Conservation (phyloP, 2,329 filamentous ascomycete genomes). For the Neonectria neomacrospora region DNA sequence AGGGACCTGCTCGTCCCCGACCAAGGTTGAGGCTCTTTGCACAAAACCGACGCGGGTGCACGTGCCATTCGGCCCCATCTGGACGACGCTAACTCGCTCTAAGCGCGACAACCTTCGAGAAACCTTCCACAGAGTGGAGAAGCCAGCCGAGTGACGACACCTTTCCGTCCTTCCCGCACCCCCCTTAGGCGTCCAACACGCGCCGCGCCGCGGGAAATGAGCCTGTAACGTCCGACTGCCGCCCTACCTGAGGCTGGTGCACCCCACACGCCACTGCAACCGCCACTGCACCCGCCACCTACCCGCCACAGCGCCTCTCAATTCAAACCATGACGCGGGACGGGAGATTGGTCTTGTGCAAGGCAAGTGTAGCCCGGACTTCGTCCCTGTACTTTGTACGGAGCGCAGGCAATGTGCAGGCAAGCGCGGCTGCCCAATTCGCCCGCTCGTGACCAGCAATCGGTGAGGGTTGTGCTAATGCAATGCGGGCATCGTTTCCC, state of each 20-base stretch:
- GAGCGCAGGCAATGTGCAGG: not conserved
- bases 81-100: conserved; percentile 10
- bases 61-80: conserved; percentile 30
- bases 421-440: conserved; percentile 11
- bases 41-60: conserved; percentile 44
- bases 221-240: conserved; percentile 37
- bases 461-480: conserved; percentile 34
- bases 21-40: conserved; percentile 41
- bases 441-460: conserved; percentile 20
- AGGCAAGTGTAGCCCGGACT: not conserved
- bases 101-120: conserved; percentile 41
- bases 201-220: conserved; percentile 34
- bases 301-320: conserved; percentile 26
- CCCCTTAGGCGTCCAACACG: conserved; percentile 13
- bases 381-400: not conserved
- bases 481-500: conserved; percentile 22
- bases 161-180: conserved; percentile 4
- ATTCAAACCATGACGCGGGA: conserved; percentile 14
- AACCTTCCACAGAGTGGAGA: conserved; percentile 39
- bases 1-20: conserved; percentile 39
- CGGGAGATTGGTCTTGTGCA: conserved; percentile 31
- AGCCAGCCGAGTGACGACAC: conserved; percentile 36
- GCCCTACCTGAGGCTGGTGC: conserved; percentile 34
- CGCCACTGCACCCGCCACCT: conserved; percentile 24
- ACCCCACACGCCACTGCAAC: conserved; percentile 29